phyloP scores from a whole-genome alignment of 2,329 filamentous ascomycete genomes.

The Sporothrix brasiliensis region DNA sequence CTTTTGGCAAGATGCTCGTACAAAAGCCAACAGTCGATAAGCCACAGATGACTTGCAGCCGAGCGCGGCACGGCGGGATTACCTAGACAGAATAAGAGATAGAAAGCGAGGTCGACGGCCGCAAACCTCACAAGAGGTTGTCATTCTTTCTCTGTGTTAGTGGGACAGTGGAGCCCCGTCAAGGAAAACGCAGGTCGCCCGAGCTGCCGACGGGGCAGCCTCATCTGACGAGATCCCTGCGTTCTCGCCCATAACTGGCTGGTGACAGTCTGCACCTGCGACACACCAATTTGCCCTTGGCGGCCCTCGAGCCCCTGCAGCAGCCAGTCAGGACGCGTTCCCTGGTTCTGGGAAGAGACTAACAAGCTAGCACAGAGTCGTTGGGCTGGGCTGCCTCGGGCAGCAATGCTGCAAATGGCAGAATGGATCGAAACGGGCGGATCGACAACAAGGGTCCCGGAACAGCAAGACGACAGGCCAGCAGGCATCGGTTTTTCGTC shows the following conservation, averaged over 20 bases:
- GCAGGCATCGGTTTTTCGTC: neutral
- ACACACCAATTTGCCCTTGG: constrained; percentile 22
- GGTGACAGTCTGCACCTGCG: neutral
- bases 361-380: neutral
- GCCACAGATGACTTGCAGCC: neutral
- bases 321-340: constrained; percentile 28
- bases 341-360: constrained; percentile 9
- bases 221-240: neutral
- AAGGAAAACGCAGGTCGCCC: neutral
- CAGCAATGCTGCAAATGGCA: neutral
- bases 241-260: constrained; percentile 26
- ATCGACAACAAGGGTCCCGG: no score
- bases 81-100: neutral
- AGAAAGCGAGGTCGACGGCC: no score
- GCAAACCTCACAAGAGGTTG: neutral
- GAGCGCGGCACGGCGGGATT: neutral
- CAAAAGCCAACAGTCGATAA: neutral
- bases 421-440: no score
- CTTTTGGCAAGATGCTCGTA: neutral
- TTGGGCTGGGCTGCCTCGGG: neutral
- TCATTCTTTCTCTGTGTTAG: neutral
- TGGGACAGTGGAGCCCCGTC: neutral
- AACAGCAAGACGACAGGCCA: neutral
- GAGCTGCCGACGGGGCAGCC: neutral
- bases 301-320: neutral